phyloP scores from a whole-genome alignment of 78 protist species.

The Andalucia godoyi region DNA sequence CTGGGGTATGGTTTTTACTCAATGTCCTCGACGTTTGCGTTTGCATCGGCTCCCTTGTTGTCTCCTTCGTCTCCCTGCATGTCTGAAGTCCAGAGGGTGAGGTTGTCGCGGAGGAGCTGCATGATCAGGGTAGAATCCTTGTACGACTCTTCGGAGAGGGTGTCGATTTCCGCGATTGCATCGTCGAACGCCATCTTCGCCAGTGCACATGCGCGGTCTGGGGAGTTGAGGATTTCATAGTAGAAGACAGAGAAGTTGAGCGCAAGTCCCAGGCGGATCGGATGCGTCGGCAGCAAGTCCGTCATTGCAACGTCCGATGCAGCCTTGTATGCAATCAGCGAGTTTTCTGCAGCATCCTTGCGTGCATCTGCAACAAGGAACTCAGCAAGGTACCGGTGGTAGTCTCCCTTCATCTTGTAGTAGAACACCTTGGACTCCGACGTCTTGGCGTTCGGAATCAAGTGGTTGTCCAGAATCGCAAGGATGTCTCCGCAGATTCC shows the following conservation, averaged over 20 bases:
- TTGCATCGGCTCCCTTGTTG: too few species aligned
- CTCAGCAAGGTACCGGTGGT: constrained; percentile 96
- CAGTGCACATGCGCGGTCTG: constrained; percentile 76
- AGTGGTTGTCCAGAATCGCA: constrained; percentile 50
- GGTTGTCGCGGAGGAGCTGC: constrained; percentile 95
- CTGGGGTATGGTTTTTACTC: too few species aligned
- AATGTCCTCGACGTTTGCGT: too few species aligned
- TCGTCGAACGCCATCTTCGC: constrained; percentile 90
- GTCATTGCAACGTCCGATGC: constrained; percentile 67
- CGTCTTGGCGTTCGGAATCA: constrained; percentile 58
- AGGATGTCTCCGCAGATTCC: constrained; percentile 72
- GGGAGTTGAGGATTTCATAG: constrained; percentile 89
- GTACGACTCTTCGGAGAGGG: constrained; percentile 89
- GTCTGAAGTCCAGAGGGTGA: constrained; percentile 91
- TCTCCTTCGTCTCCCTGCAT: constrained; percentile 26
- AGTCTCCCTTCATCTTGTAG: constrained; percentile 94
- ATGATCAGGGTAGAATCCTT: constrained; percentile 94
- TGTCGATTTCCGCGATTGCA: constrained; percentile 89
- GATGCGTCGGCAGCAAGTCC: constrained; percentile 88
- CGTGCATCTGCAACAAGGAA: constrained; percentile 52
- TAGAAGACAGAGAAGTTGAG: constrained; percentile 97
- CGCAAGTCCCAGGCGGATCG: constrained; percentile 96
- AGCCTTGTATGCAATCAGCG: constrained; percentile 76
- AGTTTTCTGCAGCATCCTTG: constrained; percentile 61
- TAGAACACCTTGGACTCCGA: constrained; percentile 77